phyloP scores from a whole-genome alignment of 2,329 filamentous ascomycete genomes.

The Dothideomycetes sp. region DNA sequence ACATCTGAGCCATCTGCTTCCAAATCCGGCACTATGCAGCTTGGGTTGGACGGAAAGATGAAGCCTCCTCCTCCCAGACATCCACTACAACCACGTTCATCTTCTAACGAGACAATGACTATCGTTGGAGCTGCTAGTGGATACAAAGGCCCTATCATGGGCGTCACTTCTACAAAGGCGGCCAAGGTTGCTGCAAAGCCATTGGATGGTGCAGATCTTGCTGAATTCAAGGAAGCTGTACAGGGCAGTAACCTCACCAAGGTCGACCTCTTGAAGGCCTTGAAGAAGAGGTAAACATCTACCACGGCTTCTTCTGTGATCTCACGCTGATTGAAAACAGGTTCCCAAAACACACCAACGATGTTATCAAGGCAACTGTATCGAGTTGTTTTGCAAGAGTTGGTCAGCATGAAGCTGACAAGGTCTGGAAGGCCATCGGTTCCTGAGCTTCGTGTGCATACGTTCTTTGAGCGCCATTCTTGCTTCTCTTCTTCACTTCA shows the following conservation, averaged over 20 bases:
- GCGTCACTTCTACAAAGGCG: conserved; percentile 22
- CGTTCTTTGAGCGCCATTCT: too few relatives aligned
- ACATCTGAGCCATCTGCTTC: not conserved
- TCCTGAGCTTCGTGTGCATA: too few relatives aligned
- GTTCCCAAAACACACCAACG: conserved; percentile 61
- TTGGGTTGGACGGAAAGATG: conserved; percentile 20
- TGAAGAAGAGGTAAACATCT: conserved; percentile 56
- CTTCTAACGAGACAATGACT: conserved; percentile 19
- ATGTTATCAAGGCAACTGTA: conserved; percentile 62
- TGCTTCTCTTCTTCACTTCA: too few relatives aligned
- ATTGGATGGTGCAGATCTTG: conserved; percentile 52
- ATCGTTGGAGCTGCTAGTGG: conserved; percentile 24
- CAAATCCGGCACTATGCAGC: conserved; percentile 10
- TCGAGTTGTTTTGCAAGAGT: conserved; percentile 55
- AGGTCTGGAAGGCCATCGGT: conserved; percentile 44
- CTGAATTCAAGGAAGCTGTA: conserved; percentile 62
- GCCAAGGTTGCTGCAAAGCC: conserved; percentile 32
- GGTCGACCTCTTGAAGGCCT: conserved; percentile 60
- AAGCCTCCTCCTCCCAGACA: conserved; percentile 34
- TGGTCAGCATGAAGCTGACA: conserved; percentile 53
- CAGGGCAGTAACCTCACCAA: conserved; percentile 64
- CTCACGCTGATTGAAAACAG: conserved; percentile 26
- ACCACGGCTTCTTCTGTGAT: conserved; percentile 3
- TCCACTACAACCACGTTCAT: conserved; percentile 34
- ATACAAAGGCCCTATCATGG: conserved; percentile 27